Evolutionary conservation across 2,329 filamentous ascomycete species (phyloP), one percentile per base, ranked within the genome.

Genomic region (Falciphora oryzae): DNA sequence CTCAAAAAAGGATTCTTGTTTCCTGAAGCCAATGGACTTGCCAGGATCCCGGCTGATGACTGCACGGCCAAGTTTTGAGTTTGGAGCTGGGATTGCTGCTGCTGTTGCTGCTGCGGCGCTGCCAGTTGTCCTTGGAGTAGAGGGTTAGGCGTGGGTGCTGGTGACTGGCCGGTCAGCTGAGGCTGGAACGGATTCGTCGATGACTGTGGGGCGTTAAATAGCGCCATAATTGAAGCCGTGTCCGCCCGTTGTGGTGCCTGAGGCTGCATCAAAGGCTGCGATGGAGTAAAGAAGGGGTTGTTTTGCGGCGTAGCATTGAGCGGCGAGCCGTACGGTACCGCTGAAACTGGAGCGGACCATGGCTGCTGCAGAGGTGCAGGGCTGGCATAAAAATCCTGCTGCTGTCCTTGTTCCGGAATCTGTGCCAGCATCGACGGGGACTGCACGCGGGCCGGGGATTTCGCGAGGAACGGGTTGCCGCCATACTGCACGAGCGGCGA

Each of bases 201-300:
- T 44, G 81, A 75, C 62, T 86, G 82, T 10, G 84, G 81, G 27
- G 75, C 10, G 72, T 85, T 87, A 75, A 91, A 94, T 14, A 95
- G 76, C 7, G 91, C 89, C 74, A 94, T 80, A 66, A 95, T 94
- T 5, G 89, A 89, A 3, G 85, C 85, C 68, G 90, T 93, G 70
- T 92, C 86, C 35, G 87, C 82, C 38, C 83, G 79, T 57, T 79
- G 78, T 22, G 80, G 78, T 62, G 79, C 70, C 50, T 71, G 71
- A 11, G 71, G 67, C 31, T 68, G 68, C 25, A 68, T 69, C 59
- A 66, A 65, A 50, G 66, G 69, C 32, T 65, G 72, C 31, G 66
- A 58, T 22, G 44, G 22, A n/a, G 44, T 10, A 50, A 74, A 72
- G 65, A 77, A 77, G 0, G 75, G 75, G 31, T 77, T 77, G 62